Percentiles rank a stretch among this genome's conserved stretches.
These are phyloP conservation scores for Coprinellus aureogranulatus DNA, from an alignment of 768 basidiomycete genomes.

Conservation along the genomic window DNA sequence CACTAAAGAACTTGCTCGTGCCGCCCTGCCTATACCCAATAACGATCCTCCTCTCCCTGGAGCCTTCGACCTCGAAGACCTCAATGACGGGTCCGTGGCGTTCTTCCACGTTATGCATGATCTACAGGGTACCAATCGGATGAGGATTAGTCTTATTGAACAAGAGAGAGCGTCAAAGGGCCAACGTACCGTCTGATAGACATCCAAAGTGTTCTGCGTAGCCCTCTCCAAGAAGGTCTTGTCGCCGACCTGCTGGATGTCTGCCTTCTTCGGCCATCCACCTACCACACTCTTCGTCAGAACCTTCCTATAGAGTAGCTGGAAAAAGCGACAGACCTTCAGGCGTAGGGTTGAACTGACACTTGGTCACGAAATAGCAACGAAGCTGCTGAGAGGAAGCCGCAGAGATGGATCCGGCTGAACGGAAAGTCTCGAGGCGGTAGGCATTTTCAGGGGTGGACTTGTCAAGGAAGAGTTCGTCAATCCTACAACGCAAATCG, in stretches of 20 bases:
- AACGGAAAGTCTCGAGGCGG: conserved; percentile 95
- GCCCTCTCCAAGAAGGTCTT: conserved; percentile 90
- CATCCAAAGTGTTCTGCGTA: conserved; percentile 86
- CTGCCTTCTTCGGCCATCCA: conserved; percentile 60
- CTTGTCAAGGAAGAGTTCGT: conserved; percentile 84
- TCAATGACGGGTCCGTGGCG: conserved; percentile 94
- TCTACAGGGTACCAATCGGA: too few relatives aligned
- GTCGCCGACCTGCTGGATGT: conserved; percentile 88
- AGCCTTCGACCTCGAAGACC: conserved; percentile 92
- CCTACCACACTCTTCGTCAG: too few relatives aligned
- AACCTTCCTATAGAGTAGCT: too few relatives aligned
- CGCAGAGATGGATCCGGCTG: conserved; percentile 80
- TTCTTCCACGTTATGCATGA: conserved; percentile 84
- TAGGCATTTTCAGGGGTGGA: conserved; percentile 76
- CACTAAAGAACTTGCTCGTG: conserved; percentile 83
- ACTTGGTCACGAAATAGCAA: conserved; percentile 96
- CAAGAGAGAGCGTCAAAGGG: too few relatives aligned
- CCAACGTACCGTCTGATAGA: too few relatives aligned
- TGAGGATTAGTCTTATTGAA: too few relatives aligned
- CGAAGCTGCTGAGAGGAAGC: conserved; percentile 90
- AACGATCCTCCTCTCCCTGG: conserved; percentile 86
- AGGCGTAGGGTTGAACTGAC: conserved; percentile 68
- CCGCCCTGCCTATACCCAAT: conserved; percentile 98
- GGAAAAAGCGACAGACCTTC: too few relatives aligned
- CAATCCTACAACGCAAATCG: conserved; percentile 62